phyloP scores from a whole-genome alignment of 352 stramenopile genomes.

The Phytophthora tentaculata region DNA sequence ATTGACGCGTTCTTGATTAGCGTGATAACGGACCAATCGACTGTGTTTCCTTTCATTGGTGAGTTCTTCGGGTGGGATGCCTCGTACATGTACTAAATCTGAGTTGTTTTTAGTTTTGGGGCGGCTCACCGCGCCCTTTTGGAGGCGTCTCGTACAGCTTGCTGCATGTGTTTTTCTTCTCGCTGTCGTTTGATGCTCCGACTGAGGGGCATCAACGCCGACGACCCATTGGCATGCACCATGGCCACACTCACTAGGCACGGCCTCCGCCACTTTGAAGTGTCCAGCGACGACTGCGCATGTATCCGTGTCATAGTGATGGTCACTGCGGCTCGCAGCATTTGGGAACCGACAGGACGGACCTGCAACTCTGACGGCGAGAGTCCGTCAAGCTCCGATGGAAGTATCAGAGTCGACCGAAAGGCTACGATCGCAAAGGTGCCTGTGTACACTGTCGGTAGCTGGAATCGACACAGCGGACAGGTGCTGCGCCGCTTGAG shows the following conservation, averaged over 20 bases:
- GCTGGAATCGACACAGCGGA: conserved; percentile 93
- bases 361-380: conserved; percentile 46
- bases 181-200: conserved; percentile 13
- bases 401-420: conserved; percentile 62
- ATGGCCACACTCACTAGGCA: conserved; percentile 72
- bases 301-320: conserved; percentile 64
- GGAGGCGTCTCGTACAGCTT: not conserved
- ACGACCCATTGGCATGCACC: conserved; percentile 52
- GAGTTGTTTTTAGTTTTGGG: not conserved
- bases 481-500: conserved; percentile 91
- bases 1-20: no score
- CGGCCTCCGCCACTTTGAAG: conserved; percentile 27
- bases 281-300: conserved; percentile 37
- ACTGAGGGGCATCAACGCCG: not conserved
- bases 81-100: no score
- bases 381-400: conserved; percentile 47
- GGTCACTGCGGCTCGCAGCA: conserved; percentile 60
- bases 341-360: conserved; percentile 33
- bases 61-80: no score
- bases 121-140: conserved; percentile 17
- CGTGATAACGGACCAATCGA: no score
- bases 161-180: no score
- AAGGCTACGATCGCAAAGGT: conserved; percentile 70
- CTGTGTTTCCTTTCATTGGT: not conserved
- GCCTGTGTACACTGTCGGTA: conserved; percentile 71